phyloP scores from a whole-genome alignment of 208 protist species.

The Trypanosoma platydactyli region DNA sequence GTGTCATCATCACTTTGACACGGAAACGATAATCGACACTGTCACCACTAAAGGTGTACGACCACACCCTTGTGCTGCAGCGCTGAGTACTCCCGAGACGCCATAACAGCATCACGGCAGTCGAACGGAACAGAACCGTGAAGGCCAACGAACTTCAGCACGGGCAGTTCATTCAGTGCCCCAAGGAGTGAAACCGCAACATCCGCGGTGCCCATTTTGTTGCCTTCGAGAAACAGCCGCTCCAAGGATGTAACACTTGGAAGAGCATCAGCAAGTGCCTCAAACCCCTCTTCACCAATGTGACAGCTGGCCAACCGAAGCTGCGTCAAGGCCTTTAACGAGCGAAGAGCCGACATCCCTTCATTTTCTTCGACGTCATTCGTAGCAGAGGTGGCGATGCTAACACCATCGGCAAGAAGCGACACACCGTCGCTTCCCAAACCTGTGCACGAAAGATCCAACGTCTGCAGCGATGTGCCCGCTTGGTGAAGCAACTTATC shows the following conservation, averaged over 20 bases:
- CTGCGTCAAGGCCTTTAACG: slow-evolving; percentile 36
- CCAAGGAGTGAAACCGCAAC: slow-evolving; percentile 14
- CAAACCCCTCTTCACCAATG: slow-evolving; percentile 50
- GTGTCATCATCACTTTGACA: not conserved
- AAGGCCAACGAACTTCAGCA: slow-evolving; percentile 22
- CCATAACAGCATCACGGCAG: not conserved
- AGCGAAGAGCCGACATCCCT: slow-evolving; percentile 36
- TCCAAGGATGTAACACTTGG: slow-evolving; percentile 35
- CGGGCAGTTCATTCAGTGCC: slow-evolving; percentile 4
- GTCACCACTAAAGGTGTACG: slow-evolving; percentile 19
- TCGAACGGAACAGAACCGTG: slow-evolving; percentile 12
- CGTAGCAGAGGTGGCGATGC: not conserved
- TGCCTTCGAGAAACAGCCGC: slow-evolving; percentile 56
- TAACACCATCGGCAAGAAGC: slow-evolving; percentile 60
- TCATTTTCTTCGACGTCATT: not conserved
- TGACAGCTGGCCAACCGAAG: slow-evolving; percentile 54
- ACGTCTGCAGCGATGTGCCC: slow-evolving; percentile 24
- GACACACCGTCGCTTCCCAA: slow-evolving; percentile 68
- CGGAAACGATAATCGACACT: too few relatives aligned
- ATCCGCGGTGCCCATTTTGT: slow-evolving; percentile 11
- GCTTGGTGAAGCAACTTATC: slow-evolving; percentile 36
- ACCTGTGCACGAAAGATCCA: slow-evolving; percentile 72
- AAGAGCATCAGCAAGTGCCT: slow-evolving; percentile 57
- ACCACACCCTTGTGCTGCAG: slow-evolving; percentile 17
- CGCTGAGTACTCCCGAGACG: slow-evolving; percentile 9